Evolutionary conservation across 1,284 basidiomycete species (phyloP), one percentile per base, ranked within the genome.

Genomic region (Pyrrhoderma noxium): DNA sequence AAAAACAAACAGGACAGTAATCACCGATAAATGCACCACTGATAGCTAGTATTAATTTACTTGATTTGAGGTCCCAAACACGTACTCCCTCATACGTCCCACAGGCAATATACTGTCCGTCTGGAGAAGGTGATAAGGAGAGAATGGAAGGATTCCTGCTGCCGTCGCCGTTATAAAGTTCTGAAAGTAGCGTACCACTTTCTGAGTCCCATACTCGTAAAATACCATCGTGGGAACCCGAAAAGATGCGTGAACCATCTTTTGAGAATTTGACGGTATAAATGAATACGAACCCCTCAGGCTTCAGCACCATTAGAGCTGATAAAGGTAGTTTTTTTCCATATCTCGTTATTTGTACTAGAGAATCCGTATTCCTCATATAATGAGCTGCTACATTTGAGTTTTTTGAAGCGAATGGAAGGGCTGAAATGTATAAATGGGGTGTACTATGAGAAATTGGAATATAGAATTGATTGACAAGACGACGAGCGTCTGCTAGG

Each of bases 221-320:
- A 14, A 22, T 95, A 2, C 88, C 88, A 66, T 99, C 96, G 67
- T 98, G 94, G 1, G 94, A 97, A 58, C 93, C 95, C 2, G 95
- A 93, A 37, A 99, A 76, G 49, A 98, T 75, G 61, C 92, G 87
- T 0, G 92, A 89, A 2, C 82, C 80, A 34, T 82, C 75, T 54
- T 88, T 76, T 1, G 84, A 69, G 2, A 94, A 98, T 66, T 98
- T 42, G 19, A 51, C 42, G 4, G 25, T 34, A 5, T 18, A 23
- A 4, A 51, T 25, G 18, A n/a, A 44, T 54, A 56, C 14, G 2
- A 36, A 36, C 11, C 11, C 19, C 7, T 31, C 27, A 31, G 27
- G 27, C 11, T 11, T 31, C 7, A 31, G 5, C 5, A 31, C 27
- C 27, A 31, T 31, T 11, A 31, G 11, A 11, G 27, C 5, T 31